These are phyloP conservation scores for Cenchrus purpureus DNA, from an alignment of 176 grass and related monocot species.

Conservation along the genomic window DNA sequence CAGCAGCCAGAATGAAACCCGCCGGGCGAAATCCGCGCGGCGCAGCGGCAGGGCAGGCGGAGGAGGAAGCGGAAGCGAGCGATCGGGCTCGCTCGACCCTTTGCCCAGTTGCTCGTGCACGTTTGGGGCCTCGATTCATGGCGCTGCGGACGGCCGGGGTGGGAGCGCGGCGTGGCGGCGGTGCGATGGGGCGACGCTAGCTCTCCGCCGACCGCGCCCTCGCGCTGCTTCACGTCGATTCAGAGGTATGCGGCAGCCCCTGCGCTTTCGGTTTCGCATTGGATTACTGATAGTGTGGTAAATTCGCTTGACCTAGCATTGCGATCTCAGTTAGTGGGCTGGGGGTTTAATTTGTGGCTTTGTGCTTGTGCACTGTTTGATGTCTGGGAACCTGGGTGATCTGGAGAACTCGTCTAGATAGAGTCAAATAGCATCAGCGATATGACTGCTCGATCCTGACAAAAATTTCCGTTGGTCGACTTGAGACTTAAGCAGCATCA, in stretches of 20 bases:
- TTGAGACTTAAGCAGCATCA: too few species aligned
- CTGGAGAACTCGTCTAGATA: not conserved
- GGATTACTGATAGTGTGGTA: not conserved
- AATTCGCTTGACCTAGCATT: slow-evolving; percentile 5
- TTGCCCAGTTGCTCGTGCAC: not conserved
- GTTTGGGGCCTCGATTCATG: too few species aligned
- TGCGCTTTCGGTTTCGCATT: not conserved
- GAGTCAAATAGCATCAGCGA: not conserved
- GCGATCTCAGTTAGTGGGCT: not conserved
- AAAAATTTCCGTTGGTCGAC: too few species aligned
- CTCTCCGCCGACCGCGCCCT: slow-evolving; percentile 29
- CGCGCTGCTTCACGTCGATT: slow-evolving; percentile 49
- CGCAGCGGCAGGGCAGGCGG: not conserved
- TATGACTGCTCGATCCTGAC: not conserved
- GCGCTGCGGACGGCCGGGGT: too few species aligned
- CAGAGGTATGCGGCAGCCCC: slow-evolving; percentile 21
- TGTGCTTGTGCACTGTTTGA: not conserved
- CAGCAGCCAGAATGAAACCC: not conserved
- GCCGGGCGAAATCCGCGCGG: not conserved
- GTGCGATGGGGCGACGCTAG: too few species aligned
- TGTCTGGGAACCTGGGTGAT: not conserved
- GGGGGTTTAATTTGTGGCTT: not conserved
- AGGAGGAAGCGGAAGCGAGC: not conserved
- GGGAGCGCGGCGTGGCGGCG: too few species aligned
- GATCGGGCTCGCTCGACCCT: not conserved